Evolutionary conservation across 352 stramenopile genomes (phyloP), one percentile per base, ranked within the genome.

Genomic region (Thraustochytrium sp.): DNA sequence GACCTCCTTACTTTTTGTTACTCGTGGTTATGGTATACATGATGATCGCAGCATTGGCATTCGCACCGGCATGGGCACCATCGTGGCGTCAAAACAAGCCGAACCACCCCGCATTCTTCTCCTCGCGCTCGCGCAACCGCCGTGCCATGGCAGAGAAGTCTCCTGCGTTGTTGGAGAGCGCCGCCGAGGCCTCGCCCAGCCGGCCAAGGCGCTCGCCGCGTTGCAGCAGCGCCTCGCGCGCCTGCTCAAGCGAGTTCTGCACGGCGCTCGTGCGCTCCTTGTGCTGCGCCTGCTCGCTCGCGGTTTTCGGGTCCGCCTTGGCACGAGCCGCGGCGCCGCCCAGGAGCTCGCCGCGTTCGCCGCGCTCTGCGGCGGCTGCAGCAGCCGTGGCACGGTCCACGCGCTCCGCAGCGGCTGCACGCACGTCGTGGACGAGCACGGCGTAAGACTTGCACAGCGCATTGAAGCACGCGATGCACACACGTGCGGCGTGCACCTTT

Each of bases 81-180:
- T 55, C 26, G 49, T 55, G 49, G 49, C 26, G 18, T 55, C 18
- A 55, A 55, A 55, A 18, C 18, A 55, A n/a, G 36, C 68, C 68
- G 31, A 80, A 80, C 68, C 68, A 80, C 18, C 34, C 31, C 11
- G 46, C 26, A 13, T 80, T 80, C 44, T 72, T 61, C 68, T 80
- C 68, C n/a, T 80, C 68, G n/a, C 68, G 48, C 68, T 80, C 68
- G 38, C 68, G 68, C 13, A 80, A 42, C 23, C 42, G 23, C 21
- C 44, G 42, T 18, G 68, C 68, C 48, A 80, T 46, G 3, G n/a
- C 16, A 16, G 68, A 80, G 34, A 80, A 80, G 42, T 72, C 26
- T 34, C 34, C 68, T 0, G 68, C 68, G 38, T 80, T 80, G 34
- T 80, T 80, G 42, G 31, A 55, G 3, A 80, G 48, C 8, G 48